A percentile compares a stretch with the other conserved stretches of the same genome.
phyloP scores from a whole-genome alignment of 148 eudicot species.

The Amaranthus palmeri region DNA sequence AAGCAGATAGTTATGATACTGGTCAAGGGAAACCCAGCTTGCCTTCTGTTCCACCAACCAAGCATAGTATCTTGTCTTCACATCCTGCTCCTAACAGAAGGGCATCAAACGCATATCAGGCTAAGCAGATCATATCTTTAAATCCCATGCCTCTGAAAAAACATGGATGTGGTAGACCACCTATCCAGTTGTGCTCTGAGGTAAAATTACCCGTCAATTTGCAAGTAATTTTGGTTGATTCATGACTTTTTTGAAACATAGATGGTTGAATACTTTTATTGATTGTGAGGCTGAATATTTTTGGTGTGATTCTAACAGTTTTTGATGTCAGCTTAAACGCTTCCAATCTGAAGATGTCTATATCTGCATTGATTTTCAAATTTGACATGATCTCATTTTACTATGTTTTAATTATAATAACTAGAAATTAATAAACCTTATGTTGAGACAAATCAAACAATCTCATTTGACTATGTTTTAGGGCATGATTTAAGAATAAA shows the following conservation, averaged over 20 bases:
- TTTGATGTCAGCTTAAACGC: neutral
- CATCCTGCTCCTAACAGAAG: constrained; percentile 56
- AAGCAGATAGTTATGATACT: constrained; percentile 53
- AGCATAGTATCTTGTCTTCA: constrained; percentile 44
- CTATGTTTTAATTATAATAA: too few relatives aligned
- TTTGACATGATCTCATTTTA: too few relatives aligned
- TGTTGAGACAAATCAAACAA: too few relatives aligned
- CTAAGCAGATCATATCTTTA: constrained; percentile 82
- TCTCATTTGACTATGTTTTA: too few relatives aligned
- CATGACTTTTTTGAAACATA: neutral
- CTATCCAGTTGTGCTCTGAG: constrained; percentile 88
- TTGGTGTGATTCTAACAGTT: too few relatives aligned
- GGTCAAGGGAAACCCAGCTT: constrained; percentile 52
- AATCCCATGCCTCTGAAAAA: constrained; percentile 94
- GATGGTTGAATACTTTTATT: neutral
- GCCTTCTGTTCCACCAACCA: constrained; percentile 43
- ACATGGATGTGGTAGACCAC: constrained; percentile 86
- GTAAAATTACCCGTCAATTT: constrained; percentile 25
- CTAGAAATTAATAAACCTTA: too few relatives aligned
- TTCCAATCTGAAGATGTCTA: neutral
- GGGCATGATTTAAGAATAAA: too few relatives aligned
- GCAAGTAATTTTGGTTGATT: neutral
- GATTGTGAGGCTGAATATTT: neutral
- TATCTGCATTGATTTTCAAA: neutral
- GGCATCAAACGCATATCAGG: constrained; percentile 55